A percentile compares a stretch with the other conserved stretches of the same genome.
Conservation (phyloP, 2,329 filamentous ascomycete genomes). For the Emergomyces pasteurianus region DNA sequence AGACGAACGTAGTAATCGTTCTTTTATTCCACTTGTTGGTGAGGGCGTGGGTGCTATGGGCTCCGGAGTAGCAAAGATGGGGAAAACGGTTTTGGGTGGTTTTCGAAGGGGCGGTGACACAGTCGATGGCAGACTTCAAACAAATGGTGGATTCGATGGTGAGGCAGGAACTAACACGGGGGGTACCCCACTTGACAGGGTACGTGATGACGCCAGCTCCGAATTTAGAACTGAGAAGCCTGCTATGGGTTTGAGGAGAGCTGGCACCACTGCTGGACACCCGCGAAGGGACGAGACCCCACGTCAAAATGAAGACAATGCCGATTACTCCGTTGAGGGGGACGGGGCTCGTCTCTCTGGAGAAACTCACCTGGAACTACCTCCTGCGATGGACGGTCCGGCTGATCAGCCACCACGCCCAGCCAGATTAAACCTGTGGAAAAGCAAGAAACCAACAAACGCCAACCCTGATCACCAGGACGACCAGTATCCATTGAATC, state of each 20-base stretch:
- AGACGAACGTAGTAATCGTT: slow-evolving; percentile 9
- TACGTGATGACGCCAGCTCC: slow-evolving; percentile 3
- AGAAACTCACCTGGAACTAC: background rate
- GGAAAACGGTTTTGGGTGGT: slow-evolving; percentile 33
- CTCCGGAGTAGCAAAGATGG: slow-evolving; percentile 35
- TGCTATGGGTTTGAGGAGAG: background rate
- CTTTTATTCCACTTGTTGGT: slow-evolving; percentile 37
- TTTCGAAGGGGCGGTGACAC: slow-evolving; percentile 30
- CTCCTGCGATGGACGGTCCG: background rate
- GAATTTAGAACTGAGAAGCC: background rate
- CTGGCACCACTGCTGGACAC: background rate
- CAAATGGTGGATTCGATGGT: slow-evolving; percentile 24
- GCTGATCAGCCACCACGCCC: slow-evolving; percentile 19
- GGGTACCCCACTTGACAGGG: slow-evolving; percentile 6
- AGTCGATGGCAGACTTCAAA: slow-evolving; percentile 24
- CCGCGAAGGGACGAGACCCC: background rate
- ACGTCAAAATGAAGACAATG: background rate
- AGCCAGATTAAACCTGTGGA: slow-evolving; percentile 16
- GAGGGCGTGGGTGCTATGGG: slow-evolving; percentile 41
- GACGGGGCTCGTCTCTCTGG: background rate
- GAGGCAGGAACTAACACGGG: slow-evolving; percentile 1
- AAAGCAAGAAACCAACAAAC: background rate
- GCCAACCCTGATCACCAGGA: slow-evolving; percentile 16
- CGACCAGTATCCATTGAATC: slow-evolving; percentile 27
- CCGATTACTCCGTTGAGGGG: background rate